Evolutionary conservation across 2,329 filamentous ascomycete species (phyloP), one percentile per base, ranked within the genome.

Genomic region (Clathrospora elynae): DNA sequence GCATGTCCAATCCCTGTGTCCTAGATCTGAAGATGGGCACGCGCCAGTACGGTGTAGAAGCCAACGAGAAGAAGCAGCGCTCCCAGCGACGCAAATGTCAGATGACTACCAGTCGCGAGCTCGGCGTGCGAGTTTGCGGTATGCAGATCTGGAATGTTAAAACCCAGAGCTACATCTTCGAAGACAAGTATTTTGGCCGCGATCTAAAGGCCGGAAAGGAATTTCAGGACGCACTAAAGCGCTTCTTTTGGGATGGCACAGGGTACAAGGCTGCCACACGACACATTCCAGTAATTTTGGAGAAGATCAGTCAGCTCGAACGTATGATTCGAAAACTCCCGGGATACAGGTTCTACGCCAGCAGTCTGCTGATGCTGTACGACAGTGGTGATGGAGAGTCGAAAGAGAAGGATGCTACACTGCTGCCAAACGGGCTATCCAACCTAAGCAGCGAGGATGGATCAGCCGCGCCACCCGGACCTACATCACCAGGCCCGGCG

Each of bases 21-120:
- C 87, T 99, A 70, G 93, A 99, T 66, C 77, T 99, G 50, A 99
- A 99, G 68, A 99, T 99, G 93, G 93, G 93, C 13, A 99, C 93
- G 6, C 85, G 93, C 2, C 93, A 99, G 66, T 97, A 96, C 67
- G 93, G 93, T 6, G 84, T 97, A 9, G 91, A 97, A 57, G 93
- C 93, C 2, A 85, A 81, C 38, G 84, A 90, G 29, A 95, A 95
- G 76, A 99, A 99, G 71, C 88, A 91, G 62, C 85, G 86, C 47
- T 97, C 93, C 0, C 93, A 99, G 70, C 84, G 89, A 44, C 85
- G 89, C 57, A 99, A 99, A 71, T 97, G 93, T 70, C 86, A 88
- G 53, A 86, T 82, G 51, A 99, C 93, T 0, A 99, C 93, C 0
- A 97, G 93, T 6, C 84, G 86, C 46, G 85, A 95, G 67, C 81